Evolutionary conservation across 805 yeast genomes (phyloP).

Genomic region (Wickerhamiella vanderwaltii): DNA sequence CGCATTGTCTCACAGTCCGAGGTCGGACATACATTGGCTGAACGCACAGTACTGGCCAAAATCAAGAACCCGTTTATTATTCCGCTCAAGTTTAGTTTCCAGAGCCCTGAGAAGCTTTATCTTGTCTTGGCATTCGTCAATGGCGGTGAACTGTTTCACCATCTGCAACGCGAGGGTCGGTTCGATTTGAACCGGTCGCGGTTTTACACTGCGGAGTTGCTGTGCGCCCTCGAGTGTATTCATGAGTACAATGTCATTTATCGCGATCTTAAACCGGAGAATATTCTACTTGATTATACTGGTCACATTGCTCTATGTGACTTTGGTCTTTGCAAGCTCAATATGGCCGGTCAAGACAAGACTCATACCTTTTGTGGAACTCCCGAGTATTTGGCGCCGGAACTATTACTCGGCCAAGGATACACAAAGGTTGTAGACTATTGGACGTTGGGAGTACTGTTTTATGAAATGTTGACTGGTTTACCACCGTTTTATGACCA

Average conservation of each 20-base stretch:
- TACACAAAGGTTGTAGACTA: conserved; percentile 94
- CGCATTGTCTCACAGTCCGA: conserved; percentile 90
- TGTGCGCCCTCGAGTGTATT: conserved; percentile 83
- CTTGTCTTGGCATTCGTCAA: conserved; percentile 85
- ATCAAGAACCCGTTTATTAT: conserved; percentile 93
- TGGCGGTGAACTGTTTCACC: conserved; percentile 95
- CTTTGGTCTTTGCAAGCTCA: conserved; percentile 89
- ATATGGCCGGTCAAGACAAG: conserved; percentile 82
- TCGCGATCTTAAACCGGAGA: conserved; percentile 68
- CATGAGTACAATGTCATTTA: conserved; percentile 84
- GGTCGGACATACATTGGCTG: conserved; percentile 92
- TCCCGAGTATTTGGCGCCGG: conserved; percentile 95
- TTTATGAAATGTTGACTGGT: conserved; percentile 94
- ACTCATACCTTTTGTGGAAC: conserved; percentile 93
- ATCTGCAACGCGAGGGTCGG: conserved; percentile 79
- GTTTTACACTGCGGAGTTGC: conserved; percentile 86
- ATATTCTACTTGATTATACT: conserved; percentile 84
- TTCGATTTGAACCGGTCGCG: conserved; percentile 82
- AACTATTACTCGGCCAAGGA: conserved; percentile 78
- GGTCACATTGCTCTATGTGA: conserved; percentile 98
- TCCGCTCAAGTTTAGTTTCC: conserved; percentile 91
- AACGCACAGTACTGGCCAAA: conserved; percentile 85
- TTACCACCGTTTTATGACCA: conserved; percentile 96
- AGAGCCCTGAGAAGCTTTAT: conserved; percentile 89
- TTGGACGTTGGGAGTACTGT: conserved; percentile 94